Evolutionary conservation across 2,329 filamentous ascomycete genomes (phyloP).

Genomic region (Pezicula rhizophila): DNA sequence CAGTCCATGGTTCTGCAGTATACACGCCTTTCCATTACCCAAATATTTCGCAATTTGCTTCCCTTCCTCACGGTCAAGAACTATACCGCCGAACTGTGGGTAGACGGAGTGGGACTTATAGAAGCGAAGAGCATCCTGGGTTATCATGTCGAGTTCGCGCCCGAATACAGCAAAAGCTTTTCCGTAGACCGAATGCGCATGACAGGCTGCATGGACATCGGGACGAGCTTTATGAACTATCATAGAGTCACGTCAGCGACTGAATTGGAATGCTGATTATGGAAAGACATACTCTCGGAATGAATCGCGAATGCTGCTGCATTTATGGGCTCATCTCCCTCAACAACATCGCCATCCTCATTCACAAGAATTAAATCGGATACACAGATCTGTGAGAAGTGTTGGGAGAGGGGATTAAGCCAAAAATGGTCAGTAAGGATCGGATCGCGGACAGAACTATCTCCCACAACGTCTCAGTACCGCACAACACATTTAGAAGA

Average conservation of each 20-base stretch:
- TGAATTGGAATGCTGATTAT: too few species aligned
- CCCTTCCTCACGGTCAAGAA: conserved; percentile 45
- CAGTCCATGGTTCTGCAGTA: conserved; percentile 48
- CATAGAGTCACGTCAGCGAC: neutral
- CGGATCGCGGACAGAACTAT: conserved; percentile 17
- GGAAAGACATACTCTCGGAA: conserved; percentile 27
- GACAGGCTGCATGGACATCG: conserved; percentile 50
- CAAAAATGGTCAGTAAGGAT: conserved; percentile 9
- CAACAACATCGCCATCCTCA: conserved; percentile 53
- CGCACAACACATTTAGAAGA: too few species aligned
- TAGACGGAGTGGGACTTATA: conserved; percentile 35
- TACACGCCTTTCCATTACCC: conserved; percentile 41
- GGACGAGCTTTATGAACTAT: conserved; percentile 51
- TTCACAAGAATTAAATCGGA: conserved; percentile 62
- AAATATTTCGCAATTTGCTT: conserved; percentile 38
- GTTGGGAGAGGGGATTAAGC: conserved; percentile 28
- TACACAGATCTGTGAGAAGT: conserved; percentile 54
- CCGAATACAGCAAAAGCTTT: conserved; percentile 57
- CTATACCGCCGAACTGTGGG: conserved; percentile 43
- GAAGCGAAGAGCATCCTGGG: conserved; percentile 50
- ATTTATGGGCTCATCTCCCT: conserved; percentile 48
- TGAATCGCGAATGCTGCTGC: conserved; percentile 41
- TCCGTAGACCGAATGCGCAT: conserved; percentile 50
- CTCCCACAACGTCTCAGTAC: too few species aligned
- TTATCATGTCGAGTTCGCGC: conserved; percentile 48